phyloP scores from a whole-genome alignment of 768 basidiomycete genomes.

The Auricularia sp. region DNA sequence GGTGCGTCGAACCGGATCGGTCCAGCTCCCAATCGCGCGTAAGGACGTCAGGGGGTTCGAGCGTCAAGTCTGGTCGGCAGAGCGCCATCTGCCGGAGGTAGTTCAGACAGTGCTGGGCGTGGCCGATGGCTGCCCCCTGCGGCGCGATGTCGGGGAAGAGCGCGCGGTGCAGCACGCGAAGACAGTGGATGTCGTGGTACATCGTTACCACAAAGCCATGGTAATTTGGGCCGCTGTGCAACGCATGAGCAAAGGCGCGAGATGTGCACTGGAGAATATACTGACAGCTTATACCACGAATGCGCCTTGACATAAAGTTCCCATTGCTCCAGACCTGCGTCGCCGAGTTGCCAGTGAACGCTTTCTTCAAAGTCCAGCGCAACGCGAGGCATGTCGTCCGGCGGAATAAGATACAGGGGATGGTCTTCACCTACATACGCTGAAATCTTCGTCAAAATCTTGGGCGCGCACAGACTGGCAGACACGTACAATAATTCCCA shows the following conservation, averaged over 20 bases:
- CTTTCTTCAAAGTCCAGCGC: background rate
- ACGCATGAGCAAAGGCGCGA: background rate
- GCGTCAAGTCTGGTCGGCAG: slow-evolving; percentile 22
- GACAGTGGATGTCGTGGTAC: background rate
- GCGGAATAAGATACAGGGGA: background rate
- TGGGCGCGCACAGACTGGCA: background rate
- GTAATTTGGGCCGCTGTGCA: background rate
- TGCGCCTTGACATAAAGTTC: background rate
- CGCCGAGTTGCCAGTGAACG: background rate
- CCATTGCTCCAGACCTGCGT: background rate
- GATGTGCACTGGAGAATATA: background rate
- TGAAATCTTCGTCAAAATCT: background rate
- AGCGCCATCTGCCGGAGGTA: slow-evolving; percentile 23
- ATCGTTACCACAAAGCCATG: background rate
- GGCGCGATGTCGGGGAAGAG: background rate
- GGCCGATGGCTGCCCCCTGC: background rate
- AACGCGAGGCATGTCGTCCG: background rate
- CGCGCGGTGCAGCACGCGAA: background rate
- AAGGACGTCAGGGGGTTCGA: slow-evolving; percentile 21
- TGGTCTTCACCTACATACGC: background rate
- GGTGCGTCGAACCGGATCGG: slow-evolving; percentile 14
- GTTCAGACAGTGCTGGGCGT: slow-evolving; percentile 22
- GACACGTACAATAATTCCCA: background rate
- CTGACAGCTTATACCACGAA: background rate
- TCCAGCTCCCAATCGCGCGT: background rate